phyloP scores from a whole-genome alignment of 805 yeast genomes.

The Cyberlindnera nakhonratchasimensis region DNA sequence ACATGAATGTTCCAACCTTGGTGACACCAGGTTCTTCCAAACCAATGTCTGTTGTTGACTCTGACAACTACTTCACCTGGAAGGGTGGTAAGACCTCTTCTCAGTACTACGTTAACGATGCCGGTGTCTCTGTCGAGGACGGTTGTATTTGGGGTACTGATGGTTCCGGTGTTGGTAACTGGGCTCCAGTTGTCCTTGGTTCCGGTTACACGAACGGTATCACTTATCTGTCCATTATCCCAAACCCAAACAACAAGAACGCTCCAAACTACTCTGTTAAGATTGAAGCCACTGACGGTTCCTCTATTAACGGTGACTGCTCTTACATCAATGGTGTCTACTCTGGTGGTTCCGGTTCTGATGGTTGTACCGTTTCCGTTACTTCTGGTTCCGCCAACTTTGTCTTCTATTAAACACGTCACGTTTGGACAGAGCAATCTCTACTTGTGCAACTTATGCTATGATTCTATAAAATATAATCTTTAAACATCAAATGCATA shows the following conservation, averaged over 20 bases:
- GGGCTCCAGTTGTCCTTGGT: slow-evolving; percentile 96
- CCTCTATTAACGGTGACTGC: slow-evolving; percentile 66
- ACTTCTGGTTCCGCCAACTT: slow-evolving; percentile 58
- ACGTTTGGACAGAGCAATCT: neutral
- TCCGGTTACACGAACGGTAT: slow-evolving; percentile 71
- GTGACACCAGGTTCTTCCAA: slow-evolving; percentile 62
- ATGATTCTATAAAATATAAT: neutral
- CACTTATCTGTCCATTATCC: slow-evolving; percentile 85
- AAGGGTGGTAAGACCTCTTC: slow-evolving; percentile 79
- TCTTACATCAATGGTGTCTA: slow-evolving; percentile 73
- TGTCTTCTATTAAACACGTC: slow-evolving; percentile 42
- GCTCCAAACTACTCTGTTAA: slow-evolving; percentile 68
- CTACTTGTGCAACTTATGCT: neutral
- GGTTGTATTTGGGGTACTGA: slow-evolving; percentile 93
- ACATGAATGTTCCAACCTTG: slow-evolving; percentile 92
- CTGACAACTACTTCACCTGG: slow-evolving; percentile 78
- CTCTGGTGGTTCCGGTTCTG: slow-evolving; percentile 63
- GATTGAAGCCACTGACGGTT: slow-evolving; percentile 69
- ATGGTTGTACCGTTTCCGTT: slow-evolving; percentile 78
- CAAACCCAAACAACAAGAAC: slow-evolving; percentile 83
- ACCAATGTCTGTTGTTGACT: slow-evolving; percentile 78
- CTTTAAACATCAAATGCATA: neutral
- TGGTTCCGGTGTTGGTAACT: slow-evolving; percentile 87
- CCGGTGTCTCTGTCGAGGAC: slow-evolving; percentile 84
- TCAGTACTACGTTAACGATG: slow-evolving; percentile 96